Conservation (phyloP, 2,329 filamentous ascomycete species). For the Aureobasidium musti region DNA sequence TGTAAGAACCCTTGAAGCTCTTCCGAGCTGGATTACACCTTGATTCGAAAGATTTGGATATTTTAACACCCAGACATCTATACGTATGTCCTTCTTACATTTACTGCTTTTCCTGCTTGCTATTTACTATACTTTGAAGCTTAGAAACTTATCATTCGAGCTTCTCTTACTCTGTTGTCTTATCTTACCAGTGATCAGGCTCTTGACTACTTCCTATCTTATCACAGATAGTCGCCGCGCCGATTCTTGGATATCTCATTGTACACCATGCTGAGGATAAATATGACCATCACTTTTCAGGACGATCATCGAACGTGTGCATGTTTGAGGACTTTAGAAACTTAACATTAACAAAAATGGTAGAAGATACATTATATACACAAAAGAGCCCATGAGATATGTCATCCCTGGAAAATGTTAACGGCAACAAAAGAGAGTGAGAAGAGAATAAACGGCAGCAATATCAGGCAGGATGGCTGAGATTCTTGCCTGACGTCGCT, state of each 20-base stretch:
- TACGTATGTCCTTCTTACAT: slow-evolving; percentile 32
- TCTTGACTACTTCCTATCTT: neutral
- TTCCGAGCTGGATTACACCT: neutral
- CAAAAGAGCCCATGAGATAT: slow-evolving; percentile 7
- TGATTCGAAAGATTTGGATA: no score
- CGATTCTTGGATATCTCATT: neutral
- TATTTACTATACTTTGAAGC: neutral
- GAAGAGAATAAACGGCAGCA: slow-evolving; percentile 13
- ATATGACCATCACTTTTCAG: no score
- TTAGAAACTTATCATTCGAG: neutral
- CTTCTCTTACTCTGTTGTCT: neutral
- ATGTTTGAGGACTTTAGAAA: neutral
- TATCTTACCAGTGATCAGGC: neutral
- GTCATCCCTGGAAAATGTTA: slow-evolving; percentile 8
- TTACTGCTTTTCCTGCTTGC: neutral
- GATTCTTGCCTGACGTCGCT: neutral
- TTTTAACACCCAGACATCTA: no score
- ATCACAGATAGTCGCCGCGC: neutral
- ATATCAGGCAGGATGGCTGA: neutral
- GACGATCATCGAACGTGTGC: neutral
- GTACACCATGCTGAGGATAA: neutral
- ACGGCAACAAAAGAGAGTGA: slow-evolving; percentile 14
- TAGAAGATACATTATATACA: slow-evolving; percentile 25
- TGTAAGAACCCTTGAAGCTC: neutral
- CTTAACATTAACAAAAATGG: slow-evolving; percentile 22